These are phyloP conservation scores for Toxoplasma gondii DNA, from an alignment of 169 alveolate species.

Conservation along the genomic window DNA sequence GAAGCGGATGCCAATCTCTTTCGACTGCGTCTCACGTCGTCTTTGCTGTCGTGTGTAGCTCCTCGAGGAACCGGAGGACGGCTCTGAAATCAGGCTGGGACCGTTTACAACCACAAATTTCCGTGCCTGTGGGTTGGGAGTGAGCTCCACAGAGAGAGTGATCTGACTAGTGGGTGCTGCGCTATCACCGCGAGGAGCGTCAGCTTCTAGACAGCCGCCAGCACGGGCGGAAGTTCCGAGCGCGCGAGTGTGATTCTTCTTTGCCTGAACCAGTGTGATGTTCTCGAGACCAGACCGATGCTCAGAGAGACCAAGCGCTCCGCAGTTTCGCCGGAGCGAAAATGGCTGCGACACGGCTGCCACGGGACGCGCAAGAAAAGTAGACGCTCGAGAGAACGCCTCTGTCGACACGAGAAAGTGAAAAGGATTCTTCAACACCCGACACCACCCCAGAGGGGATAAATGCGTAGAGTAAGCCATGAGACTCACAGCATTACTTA, in stretches of 20 bases:
- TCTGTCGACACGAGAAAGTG: background rate
- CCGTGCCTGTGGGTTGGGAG: conserved; percentile 14
- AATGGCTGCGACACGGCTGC: background rate
- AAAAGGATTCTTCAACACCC: background rate
- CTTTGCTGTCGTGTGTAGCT: background rate
- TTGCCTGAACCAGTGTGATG: background rate
- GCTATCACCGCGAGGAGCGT: background rate
- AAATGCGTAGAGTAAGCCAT: background rate
- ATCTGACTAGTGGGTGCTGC: background rate
- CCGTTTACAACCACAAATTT: background rate
- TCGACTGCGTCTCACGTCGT: background rate
- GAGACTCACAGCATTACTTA: background rate
- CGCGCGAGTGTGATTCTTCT: background rate
- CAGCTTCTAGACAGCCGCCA: background rate
- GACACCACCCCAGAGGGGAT: background rate
- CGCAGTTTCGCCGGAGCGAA: background rate
- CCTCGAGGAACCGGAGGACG: background rate
- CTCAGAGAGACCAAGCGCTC: background rate
- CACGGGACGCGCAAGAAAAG: background rate
- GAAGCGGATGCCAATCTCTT: background rate
- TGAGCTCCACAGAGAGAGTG: background rate
- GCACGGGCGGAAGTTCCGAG: background rate
- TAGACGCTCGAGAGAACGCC: background rate
- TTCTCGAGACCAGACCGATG: background rate
- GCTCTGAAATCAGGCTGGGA: background rate